Evolutionary conservation across 2,329 filamentous ascomycete species (phyloP).

Genomic region (Aspergillus spinulosporus): DNA sequence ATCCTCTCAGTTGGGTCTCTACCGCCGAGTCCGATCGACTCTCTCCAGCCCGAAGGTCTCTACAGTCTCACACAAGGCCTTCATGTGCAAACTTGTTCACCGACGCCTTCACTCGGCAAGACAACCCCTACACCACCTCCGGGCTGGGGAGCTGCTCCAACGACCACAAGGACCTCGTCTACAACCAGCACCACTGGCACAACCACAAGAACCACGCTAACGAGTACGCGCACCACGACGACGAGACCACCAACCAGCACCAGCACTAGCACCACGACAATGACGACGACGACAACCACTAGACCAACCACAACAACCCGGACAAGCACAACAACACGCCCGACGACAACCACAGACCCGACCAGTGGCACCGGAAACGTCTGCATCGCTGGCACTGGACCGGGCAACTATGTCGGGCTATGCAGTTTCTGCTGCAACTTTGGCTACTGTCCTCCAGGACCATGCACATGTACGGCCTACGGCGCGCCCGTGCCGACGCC

Average conservation of each 20-base stretch:
- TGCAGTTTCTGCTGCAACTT: slow-evolving; percentile 34
- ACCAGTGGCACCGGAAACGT: slow-evolving; percentile 17
- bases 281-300: no score
- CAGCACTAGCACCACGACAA: background rate
- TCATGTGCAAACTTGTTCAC: slow-evolving; percentile 22
- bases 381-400: slow-evolving; percentile 31
- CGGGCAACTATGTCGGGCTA: slow-evolving; percentile 31
- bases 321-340: background rate
- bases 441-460: slow-evolving; percentile 34
- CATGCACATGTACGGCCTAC: slow-evolving; percentile 31
- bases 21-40: slow-evolving; percentile 22
- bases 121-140: slow-evolving; percentile 1
- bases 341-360: background rate
- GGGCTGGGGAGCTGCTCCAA: background rate
- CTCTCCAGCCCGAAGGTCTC: slow-evolving; percentile 24
- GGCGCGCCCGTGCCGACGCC: slow-evolving; percentile 26
- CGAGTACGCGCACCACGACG: background rate
- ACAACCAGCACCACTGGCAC: background rate
- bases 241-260: background rate
- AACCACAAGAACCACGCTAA: background rate
- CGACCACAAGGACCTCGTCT: background rate
- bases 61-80: slow-evolving; percentile 25
- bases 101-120: slow-evolving; percentile 25
- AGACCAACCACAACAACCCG: no score
- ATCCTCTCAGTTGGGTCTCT: slow-evolving; percentile 25